Evolutionary conservation across 1,284 basidiomycete genomes (phyloP).

Genomic region (Cerioporus squamosus): DNA sequence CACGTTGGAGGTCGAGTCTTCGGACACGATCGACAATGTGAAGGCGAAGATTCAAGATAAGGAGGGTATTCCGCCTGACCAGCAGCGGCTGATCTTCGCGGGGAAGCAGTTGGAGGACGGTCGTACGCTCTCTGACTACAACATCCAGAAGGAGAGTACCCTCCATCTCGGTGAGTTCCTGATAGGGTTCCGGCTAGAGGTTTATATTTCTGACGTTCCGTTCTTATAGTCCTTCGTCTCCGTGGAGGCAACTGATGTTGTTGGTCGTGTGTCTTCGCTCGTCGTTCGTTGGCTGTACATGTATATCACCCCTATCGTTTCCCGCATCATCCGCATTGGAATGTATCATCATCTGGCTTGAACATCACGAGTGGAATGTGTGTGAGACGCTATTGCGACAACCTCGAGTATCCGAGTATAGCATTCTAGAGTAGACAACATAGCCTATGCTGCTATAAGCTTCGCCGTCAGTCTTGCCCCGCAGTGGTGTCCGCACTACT

Average conservation of each 20-base stretch:
- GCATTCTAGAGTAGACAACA: too few relatives aligned
- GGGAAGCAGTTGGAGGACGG: constrained; percentile 78
- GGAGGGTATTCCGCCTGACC: constrained; percentile 74
- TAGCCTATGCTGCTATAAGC: too few relatives aligned
- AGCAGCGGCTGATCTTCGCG: constrained; percentile 78
- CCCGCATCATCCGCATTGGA: neutral
- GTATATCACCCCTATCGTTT: constrained; percentile 8
- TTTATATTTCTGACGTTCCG: constrained; percentile 25
- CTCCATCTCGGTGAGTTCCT: constrained; percentile 32
- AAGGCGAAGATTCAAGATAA: constrained; percentile 81
- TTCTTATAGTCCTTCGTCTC: constrained; percentile 70
- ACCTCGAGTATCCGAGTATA: too few relatives aligned
- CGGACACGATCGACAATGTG: constrained; percentile 78
- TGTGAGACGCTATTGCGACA: too few relatives aligned
- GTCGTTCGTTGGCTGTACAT: constrained; percentile 11
- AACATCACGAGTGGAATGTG: neutral
- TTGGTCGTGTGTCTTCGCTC: neutral
- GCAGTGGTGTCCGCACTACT: too few relatives aligned
- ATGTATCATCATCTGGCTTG: constrained; percentile 13
- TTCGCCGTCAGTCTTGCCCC: neutral
- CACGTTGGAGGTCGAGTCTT: constrained; percentile 79
- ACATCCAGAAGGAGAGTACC: constrained; percentile 37
- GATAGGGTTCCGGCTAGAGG: too few relatives aligned
- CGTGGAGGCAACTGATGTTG: constrained; percentile 62
- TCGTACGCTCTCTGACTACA: constrained; percentile 52